Evolutionary conservation across 2,329 filamentous ascomycete genomes (phyloP).

Genomic region (Stachybotrys elegans): DNA sequence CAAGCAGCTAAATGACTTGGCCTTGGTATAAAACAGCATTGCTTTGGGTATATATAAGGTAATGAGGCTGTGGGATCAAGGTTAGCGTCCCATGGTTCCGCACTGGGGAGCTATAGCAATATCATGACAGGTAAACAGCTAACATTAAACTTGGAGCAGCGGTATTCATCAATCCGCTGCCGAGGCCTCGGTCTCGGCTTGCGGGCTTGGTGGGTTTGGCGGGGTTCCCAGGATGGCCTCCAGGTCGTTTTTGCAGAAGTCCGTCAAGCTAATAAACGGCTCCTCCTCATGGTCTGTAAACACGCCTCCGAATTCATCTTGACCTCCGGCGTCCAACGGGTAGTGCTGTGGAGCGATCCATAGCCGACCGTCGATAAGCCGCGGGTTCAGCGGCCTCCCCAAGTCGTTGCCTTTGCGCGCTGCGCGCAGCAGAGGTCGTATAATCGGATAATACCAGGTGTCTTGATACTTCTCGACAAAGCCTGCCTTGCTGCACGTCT

Average conservation of each 20-base stretch:
- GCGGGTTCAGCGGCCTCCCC: constrained; percentile 5
- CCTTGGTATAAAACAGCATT: too few species aligned
- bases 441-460: constrained; percentile 15
- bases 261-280: neutral
- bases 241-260: neutral
- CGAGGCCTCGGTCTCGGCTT: constrained; percentile 15
- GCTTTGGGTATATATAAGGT: too few species aligned
- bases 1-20: too few species aligned
- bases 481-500: constrained; percentile 15
- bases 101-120: too few species aligned
- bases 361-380: constrained; percentile 11
- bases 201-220: constrained; percentile 12
- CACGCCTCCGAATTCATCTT: constrained; percentile 11
- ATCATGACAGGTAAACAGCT: too few species aligned
- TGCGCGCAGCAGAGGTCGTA: constrained; percentile 7
- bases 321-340: neutral
- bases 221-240: neutral
- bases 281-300: constrained; percentile 4
- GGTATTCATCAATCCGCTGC: too few species aligned
- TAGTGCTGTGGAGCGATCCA: constrained; percentile 11
- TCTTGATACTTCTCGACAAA: constrained; percentile 14
- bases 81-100: too few species aligned
- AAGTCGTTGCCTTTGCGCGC: neutral
- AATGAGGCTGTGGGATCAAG: too few species aligned
- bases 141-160: too few species aligned